Evolutionary conservation across 1,139 yeast genomes (phyloP).

Genomic region (Ogataea hybrid): DNA sequence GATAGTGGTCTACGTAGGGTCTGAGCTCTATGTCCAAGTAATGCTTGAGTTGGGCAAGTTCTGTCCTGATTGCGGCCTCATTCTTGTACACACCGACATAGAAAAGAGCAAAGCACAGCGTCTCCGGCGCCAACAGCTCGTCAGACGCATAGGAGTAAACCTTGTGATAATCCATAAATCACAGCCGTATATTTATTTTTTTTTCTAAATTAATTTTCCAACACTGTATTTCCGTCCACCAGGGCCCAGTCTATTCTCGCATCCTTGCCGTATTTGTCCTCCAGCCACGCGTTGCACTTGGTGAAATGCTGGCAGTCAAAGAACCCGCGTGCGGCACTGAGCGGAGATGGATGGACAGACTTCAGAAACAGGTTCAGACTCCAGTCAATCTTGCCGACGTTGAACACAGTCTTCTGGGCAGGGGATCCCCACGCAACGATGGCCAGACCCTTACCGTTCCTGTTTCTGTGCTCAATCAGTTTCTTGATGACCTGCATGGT

Average conservation of each 20-base stretch:
- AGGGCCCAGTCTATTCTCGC: conserved; percentile 63
- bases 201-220: neutral
- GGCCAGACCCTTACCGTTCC: conserved; percentile 54
- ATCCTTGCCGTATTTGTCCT: conserved; percentile 38
- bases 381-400: conserved; percentile 28
- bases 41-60: conserved; percentile 21
- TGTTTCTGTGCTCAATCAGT: conserved; percentile 38
- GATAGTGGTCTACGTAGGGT: conserved; percentile 42
- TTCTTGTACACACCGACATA: conserved; percentile 15
- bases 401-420: conserved; percentile 70
- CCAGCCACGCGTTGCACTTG: conserved; percentile 73
- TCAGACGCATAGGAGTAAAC: conserved; percentile 9
- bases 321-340: conserved; percentile 76
- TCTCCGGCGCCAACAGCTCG: conserved; percentile 13
- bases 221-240: conserved; percentile 18
- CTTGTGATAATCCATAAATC: conserved; percentile 10
- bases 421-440: conserved; percentile 95
- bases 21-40: conserved; percentile 31
- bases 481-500: conserved; percentile 69
- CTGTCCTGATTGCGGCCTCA: conserved; percentile 7
- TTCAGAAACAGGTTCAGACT: conserved; percentile 50
- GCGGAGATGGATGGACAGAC: conserved; percentile 93
- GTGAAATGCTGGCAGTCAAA: conserved; percentile 71
- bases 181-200: neutral
- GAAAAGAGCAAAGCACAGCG: conserved; percentile 13